phyloP scores from a whole-genome alignment of 116 monocot species.

The Papilionanthe hybrid region DNA sequence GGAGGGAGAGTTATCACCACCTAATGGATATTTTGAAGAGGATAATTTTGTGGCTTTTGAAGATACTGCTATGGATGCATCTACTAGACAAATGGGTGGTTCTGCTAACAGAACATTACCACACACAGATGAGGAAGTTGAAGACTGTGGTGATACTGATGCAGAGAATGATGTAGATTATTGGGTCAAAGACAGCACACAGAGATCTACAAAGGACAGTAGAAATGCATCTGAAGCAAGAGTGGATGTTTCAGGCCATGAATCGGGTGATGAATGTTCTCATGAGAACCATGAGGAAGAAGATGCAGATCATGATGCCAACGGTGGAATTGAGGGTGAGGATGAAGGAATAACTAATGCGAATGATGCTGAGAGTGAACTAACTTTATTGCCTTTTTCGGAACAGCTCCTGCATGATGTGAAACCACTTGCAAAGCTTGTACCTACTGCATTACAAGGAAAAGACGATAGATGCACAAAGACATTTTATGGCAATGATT shows the following conservation, averaged over 20 bases:
- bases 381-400: conserved; percentile 47
- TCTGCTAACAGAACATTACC: conserved; percentile 3
- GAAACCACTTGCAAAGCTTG: conserved; percentile 81
- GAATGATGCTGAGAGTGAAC: conserved; percentile 60
- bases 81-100: too few species aligned
- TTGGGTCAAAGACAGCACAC: conserved; percentile 85
- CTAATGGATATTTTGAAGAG: conserved; percentile 79
- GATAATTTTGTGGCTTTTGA: conserved; percentile 63
- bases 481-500: conserved; percentile 95
- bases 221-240: too few species aligned
- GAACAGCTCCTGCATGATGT: conserved; percentile 56
- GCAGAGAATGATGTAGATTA: too few species aligned
- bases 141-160: conserved; percentile 31
- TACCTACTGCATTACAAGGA: conserved; percentile 47
- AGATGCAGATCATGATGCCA: conserved; percentile 65
- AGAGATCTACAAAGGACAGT: conserved; percentile 77
- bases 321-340: conserved; percentile 93
- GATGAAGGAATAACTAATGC: conserved; percentile 77
- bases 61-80: conserved; percentile 16
- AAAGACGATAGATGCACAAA: conserved; percentile 49
- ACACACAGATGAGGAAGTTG: conserved; percentile 26
- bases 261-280: too few species aligned
- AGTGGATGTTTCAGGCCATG: too few species aligned
- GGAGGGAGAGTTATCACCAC: conserved; percentile 80
- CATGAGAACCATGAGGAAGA: too few species aligned